Evolutionary conservation across 2,329 filamentous ascomycete genomes (phyloP), one percentile per base, ranked within the genome.

Genomic region (Cordyceps farinosa): DNA sequence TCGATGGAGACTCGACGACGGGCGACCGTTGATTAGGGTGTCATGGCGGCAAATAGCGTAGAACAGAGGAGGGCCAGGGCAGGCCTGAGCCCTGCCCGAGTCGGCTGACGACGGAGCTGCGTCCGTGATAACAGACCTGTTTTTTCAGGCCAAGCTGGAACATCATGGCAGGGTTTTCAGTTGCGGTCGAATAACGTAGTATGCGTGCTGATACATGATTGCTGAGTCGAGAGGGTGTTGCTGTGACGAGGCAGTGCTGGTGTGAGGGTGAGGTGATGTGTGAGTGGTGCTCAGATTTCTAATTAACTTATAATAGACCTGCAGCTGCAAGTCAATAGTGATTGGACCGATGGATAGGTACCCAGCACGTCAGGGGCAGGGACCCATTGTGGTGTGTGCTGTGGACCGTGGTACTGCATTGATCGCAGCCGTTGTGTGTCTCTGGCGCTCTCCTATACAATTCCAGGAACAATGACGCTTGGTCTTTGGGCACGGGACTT

Each of bases 241-340:
- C 36, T 55, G 36, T 44, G 36, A 44, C 15, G 52, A 42, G 36
- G 36, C 40, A 45, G 40, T 27, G 53, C 22, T 42, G 36, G 52
- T 30, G 27, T 22, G 36, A 42, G 27, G 36, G 38, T 32, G 38
- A 44, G 42, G 15, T 45, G 22, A 30, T 27, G 50, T 40, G 53
- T 56, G 53, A 30, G 53, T 56, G 38, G 36, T 56, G 53, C 53
- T 56, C 53, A 45, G 27, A 45, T 56, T 29, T 44, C 44, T 55
- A 55, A 22, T 40, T 40, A 40, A 15, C 38, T 40, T 38, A 10
- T 9, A 15, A 40, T 40, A 5, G 50, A 32, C 8, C 22, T 40
- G 36, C 36, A n/a, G 38, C 9, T 17, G 15, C 17, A 38, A 17
- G 52, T 29, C 22, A 32, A 27, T 27, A 40, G 22, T 42, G 52